These are phyloP conservation scores for Aspergillus pseudoglaucus DNA, from an alignment of 2,329 filamentous ascomycete genomes.

Conservation along the genomic window DNA sequence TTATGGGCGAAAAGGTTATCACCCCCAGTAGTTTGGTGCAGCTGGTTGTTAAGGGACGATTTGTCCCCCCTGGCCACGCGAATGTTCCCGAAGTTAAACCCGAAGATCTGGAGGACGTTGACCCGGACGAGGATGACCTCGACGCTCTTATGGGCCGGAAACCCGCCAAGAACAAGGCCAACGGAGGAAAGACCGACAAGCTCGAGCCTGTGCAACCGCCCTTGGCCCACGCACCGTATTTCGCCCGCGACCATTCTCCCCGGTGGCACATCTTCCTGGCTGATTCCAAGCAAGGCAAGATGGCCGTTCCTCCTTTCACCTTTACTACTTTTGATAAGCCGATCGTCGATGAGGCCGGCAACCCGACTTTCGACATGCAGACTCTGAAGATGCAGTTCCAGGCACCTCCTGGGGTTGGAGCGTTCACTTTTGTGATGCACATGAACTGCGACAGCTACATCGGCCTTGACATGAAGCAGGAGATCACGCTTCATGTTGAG, in stretches of 20 bases:
- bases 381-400: constrained; percentile 97
- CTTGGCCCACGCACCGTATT: constrained; percentile 84
- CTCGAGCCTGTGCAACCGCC: constrained; percentile 66
- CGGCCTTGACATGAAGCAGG: constrained; percentile 86
- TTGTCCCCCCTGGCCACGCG: constrained; percentile 77
- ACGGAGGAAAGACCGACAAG: constrained; percentile 54
- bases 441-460: constrained; percentile 92
- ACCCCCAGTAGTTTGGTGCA: constrained; percentile 89
- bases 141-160: constrained; percentile 75
- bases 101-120: constrained; percentile 78
- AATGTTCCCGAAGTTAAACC: constrained; percentile 69
- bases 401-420: constrained; percentile 82
- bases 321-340: constrained; percentile 89
- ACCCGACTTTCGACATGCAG: constrained; percentile 89
- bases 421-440: constrained; percentile 93
- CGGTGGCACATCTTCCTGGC: constrained; percentile 93
- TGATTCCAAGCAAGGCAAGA: constrained; percentile 89
- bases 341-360: constrained; percentile 70
- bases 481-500: constrained; percentile 82
- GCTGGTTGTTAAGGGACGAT: constrained; percentile 88
- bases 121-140: constrained; percentile 86
- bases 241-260: constrained; percentile 80
- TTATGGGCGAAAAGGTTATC: constrained; percentile 86
- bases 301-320: constrained; percentile 94
- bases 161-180: constrained; percentile 55